Conservation (phyloP, 768 basidiomycete genomes). For the Mycena maculata region DNA sequence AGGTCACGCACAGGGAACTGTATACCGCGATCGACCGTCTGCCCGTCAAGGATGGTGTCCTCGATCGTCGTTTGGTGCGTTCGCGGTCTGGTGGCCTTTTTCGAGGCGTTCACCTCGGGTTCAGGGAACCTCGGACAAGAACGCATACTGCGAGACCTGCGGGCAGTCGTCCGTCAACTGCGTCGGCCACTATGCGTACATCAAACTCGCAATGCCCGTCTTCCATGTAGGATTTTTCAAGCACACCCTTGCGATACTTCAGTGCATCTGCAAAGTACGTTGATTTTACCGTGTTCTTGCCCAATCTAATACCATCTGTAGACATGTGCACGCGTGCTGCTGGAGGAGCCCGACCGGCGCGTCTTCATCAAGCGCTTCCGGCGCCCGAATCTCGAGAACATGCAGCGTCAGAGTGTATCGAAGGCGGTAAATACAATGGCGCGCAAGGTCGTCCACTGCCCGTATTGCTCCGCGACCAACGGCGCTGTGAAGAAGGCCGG, state of each 20-base stretch:
- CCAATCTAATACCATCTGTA: conserved; percentile 40
- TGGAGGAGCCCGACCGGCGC: conserved; percentile 89
- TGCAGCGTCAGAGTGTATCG: conserved; percentile 83
- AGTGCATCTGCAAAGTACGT: conserved; percentile 95
- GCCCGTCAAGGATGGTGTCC: conserved; percentile 91
- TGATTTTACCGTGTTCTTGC: not conserved
- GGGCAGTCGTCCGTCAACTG: conserved; percentile 92
- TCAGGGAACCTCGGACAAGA: conserved; percentile 96
- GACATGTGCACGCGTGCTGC: conserved; percentile 92
- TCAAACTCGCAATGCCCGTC: conserved; percentile 95
- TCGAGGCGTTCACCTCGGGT: not conserved
- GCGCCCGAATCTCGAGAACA: conserved; percentile 89
- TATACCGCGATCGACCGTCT: conserved; percentile 87
- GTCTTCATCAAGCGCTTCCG: conserved; percentile 91
- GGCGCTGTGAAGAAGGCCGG: conserved; percentile 97
- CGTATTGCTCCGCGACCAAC: conserved; percentile 93
- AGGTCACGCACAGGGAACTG: conserved; percentile 92
- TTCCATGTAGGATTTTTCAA: conserved; percentile 99
- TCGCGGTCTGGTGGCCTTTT: not conserved
- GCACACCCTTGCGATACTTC: conserved; percentile 91
- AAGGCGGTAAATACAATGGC: conserved; percentile 90
- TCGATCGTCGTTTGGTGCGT: conserved; percentile 90
- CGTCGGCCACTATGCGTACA: conserved; percentile 98
- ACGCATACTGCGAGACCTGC: conserved; percentile 93
- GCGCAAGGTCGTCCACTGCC: conserved; percentile 92